Base-by-base conservation (phyloP, 1,284 basidiomycete genomes). In the Gymnopus androsaceus region DNA sequence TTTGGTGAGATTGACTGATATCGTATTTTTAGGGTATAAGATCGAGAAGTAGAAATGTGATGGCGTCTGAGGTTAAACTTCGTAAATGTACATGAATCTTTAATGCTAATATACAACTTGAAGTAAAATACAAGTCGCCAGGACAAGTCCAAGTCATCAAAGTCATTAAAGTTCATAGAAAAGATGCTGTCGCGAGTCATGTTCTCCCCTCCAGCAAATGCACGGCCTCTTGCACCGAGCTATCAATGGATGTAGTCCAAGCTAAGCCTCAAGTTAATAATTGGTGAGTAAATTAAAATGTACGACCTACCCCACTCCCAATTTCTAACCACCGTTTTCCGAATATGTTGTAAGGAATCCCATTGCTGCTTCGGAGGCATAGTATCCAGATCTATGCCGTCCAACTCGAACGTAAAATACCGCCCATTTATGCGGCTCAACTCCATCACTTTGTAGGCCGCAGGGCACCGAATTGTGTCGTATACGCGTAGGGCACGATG, bases 381-480 rank as follows among this genome's bases (percentile, higher is more conserved):
- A 12, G 46, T 34, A 25, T 68, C 67, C 27, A 74, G 31, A 25
- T 68, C 66, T 31, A 75, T 67, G 47, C 73, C 65, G 15, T 69
- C 67, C 27, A 66, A 59, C 36, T 65, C 62, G 25, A 80, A 67
- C 19, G 71, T 72, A 53, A 76, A 79, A 50, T 75, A 70, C 21
- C 69, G 68, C 1, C 81, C 82, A 25, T 78, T 77, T 19, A 72
- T 64, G 6, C 75, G 70, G 4, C 81, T 81, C 1, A 68, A 69
- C 47, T 74, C 69, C 30, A 76, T 67, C 15, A 80, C 75, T 42
- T 69, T 66, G 8, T 72, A 69, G 0, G 78, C 60, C 21, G 44
- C 51, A 15, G 68, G 68, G 30, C 64, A 59, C 11, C 68, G 62
- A 38, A 68, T 61, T 19, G 54, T 50, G 45, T 67, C 63, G 54